These are phyloP conservation scores for Populus hybrid DNA, from an alignment of 441 rosid species.

Conservation along the genomic window DNA sequence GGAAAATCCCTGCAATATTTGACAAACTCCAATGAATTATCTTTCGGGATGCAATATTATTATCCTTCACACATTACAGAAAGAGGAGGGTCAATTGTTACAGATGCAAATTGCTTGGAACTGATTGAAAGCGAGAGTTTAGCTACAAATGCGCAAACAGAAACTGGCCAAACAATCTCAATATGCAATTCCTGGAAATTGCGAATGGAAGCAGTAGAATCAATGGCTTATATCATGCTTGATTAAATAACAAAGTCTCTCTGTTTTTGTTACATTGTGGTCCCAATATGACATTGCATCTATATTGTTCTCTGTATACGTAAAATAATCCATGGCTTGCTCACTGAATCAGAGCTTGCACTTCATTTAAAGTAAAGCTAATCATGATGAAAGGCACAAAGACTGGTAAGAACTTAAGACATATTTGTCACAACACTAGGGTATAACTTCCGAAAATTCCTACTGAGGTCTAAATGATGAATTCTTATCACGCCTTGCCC, in stretches of 20 bases:
- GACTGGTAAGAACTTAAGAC: not conserved
- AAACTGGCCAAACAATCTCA: not conserved
- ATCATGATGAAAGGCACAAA: not conserved
- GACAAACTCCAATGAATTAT: not conserved
- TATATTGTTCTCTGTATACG: not conserved
- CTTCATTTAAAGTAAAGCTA: not conserved
- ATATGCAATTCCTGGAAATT: not conserved
- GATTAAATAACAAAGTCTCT: not conserved
- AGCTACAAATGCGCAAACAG: not conserved
- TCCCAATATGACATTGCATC: not conserved
- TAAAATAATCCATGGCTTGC: not conserved
- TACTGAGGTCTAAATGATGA: not conserved
- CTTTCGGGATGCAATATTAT: not conserved
- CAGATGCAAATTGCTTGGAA: not conserved
- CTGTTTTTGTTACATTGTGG: not conserved
- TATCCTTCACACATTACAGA: not conserved
- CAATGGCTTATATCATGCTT: not conserved
- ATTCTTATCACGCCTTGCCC: slow-evolving; percentile 3
- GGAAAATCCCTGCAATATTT: not conserved
- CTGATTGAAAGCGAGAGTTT: not conserved
- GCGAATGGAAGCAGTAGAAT: not conserved
- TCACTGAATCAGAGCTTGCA: not conserved
- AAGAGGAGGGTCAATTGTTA: not conserved
- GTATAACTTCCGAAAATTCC: not conserved
- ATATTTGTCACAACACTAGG: not conserved